Evolutionary conservation across 768 basidiomycete species (phyloP).

Genomic region (Boletus pseudopeckii): DNA sequence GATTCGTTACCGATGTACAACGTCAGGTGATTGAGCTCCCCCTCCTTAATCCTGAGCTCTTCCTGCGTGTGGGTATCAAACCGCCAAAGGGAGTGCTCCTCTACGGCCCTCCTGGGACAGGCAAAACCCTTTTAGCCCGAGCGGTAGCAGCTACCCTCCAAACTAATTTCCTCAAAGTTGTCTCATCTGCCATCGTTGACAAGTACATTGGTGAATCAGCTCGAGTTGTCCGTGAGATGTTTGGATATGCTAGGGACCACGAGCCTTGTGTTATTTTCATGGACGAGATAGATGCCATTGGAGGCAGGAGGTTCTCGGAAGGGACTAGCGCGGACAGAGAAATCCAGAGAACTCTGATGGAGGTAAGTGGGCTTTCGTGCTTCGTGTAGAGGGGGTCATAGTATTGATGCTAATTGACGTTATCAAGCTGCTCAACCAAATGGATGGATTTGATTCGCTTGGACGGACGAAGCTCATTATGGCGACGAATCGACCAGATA

Average conservation of each 20-base stretch:
- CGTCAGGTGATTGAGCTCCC: slow-evolving; percentile 91
- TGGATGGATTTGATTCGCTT: slow-evolving; percentile 99
- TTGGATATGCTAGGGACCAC: slow-evolving; percentile 95
- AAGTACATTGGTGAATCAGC: slow-evolving; percentile 99
- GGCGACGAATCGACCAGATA: slow-evolving; percentile 99
- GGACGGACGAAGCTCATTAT: slow-evolving; percentile 96
- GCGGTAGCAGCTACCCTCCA: slow-evolving; percentile 94
- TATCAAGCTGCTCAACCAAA: slow-evolving; percentile 89
- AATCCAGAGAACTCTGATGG: slow-evolving; percentile 98
- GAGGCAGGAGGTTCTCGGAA: slow-evolving; percentile 86
- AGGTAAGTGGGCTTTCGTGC: slow-evolving; percentile 43
- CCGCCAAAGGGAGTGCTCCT: slow-evolving; percentile 95
- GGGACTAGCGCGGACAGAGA: slow-evolving; percentile 98
- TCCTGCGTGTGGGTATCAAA: slow-evolving; percentile 92
- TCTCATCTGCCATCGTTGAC: slow-evolving; percentile 96
- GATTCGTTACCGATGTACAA: neutral
- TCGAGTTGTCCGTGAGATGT: slow-evolving; percentile 96
- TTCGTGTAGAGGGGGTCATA: neutral
- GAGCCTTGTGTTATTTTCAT: slow-evolving; percentile 99
- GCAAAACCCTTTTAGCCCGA: slow-evolving; percentile 91
- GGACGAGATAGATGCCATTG: slow-evolving; percentile 98
- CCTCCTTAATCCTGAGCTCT: slow-evolving; percentile 89
- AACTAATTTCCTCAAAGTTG: slow-evolving; percentile 98
- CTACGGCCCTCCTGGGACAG: slow-evolving; percentile 95
- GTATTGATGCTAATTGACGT: neutral